Evolutionary conservation across 83 land plant species (phyloP).

Genomic region (Picea abies): DNA sequence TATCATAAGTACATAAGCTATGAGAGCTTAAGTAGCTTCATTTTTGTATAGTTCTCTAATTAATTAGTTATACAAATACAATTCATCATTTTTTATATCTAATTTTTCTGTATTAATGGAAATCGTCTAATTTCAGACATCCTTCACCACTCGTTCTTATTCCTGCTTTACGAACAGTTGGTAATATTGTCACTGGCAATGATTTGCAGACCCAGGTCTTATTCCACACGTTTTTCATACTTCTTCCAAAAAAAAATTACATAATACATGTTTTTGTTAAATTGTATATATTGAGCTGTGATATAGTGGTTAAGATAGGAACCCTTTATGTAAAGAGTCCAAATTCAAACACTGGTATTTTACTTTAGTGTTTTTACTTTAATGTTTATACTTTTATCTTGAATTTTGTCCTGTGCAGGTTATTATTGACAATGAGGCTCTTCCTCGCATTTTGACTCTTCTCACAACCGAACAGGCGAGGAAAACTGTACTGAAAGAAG

Average conservation of each 20-base stretch:
- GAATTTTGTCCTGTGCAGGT: constrained; percentile 22
- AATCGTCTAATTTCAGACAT: constrained; percentile 18
- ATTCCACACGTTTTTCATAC: not conserved
- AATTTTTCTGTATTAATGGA: not conserved
- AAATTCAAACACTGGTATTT: not conserved
- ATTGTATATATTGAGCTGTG: not conserved
- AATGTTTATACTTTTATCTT: no score
- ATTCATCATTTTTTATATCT: not conserved
- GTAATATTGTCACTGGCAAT: constrained; percentile 61
- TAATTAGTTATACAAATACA: not conserved
- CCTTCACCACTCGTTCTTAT: constrained; percentile 30
- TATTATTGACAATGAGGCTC: constrained; percentile 50
- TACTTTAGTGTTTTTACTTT: not conserved
- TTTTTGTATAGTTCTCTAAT: not conserved
- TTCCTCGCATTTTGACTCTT: constrained; percentile 37
- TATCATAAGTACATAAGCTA: not conserved
- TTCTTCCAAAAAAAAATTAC: no score
- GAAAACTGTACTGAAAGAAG: constrained; percentile 65
- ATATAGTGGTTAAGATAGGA: no score
- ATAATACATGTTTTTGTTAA: not conserved
- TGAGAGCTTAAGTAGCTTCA: not conserved
- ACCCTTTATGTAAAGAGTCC: no score
- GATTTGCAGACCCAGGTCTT: constrained; percentile 56
- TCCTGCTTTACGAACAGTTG: constrained; percentile 52
- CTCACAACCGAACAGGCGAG: constrained; percentile 38